phyloP scores from a whole-genome alignment of 2,329 filamentous ascomycete genomes.

The Paraphaeosphaeria sporulosa region DNA sequence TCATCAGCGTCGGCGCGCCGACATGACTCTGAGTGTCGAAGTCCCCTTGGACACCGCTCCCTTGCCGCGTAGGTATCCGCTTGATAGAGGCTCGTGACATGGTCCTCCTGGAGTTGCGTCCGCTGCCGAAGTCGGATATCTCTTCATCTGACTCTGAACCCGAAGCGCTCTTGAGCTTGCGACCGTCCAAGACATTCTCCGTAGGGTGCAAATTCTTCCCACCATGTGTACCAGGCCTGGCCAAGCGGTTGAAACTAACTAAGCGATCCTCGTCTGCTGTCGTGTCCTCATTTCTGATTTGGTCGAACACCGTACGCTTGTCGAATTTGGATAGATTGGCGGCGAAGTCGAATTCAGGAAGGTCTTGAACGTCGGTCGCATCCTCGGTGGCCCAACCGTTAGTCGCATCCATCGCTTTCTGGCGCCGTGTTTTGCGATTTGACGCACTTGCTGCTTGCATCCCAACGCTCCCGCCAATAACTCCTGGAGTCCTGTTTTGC shows the following conservation, averaged over 20 bases:
- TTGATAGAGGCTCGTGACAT: slow-evolving; percentile 52
- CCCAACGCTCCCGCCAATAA: slow-evolving; percentile 49
- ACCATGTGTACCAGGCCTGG: slow-evolving; percentile 58
- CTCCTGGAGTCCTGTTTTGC: slow-evolving; percentile 44
- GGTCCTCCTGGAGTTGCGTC: slow-evolving; percentile 47
- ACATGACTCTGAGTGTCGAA: slow-evolving; percentile 36
- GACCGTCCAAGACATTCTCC: slow-evolving; percentile 83
- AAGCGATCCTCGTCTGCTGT: slow-evolving; percentile 90
- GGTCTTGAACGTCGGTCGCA: slow-evolving; percentile 90
- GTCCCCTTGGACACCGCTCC: slow-evolving; percentile 52
- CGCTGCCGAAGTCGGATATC: slow-evolving; percentile 48
- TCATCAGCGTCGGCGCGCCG: slow-evolving; percentile 38
- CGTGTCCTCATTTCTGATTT: slow-evolving; percentile 87
- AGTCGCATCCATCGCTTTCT: slow-evolving; percentile 62
- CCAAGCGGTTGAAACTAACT: slow-evolving; percentile 82
- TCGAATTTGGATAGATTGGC: slow-evolving; percentile 92
- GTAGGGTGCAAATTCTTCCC: slow-evolving; percentile 92
- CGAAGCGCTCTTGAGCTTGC: slow-evolving; percentile 42
- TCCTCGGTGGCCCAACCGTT: slow-evolving; percentile 97
- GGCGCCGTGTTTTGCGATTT: slow-evolving; percentile 55
- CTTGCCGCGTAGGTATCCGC: slow-evolving; percentile 46
- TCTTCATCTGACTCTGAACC: slow-evolving; percentile 46
- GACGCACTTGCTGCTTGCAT: slow-evolving; percentile 47
- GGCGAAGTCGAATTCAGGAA: slow-evolving; percentile 94
- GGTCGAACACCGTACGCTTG: slow-evolving; percentile 88